Conservation (phyloP, 1,284 basidiomycete species). For the Cutaneotrichosporon cavernicola region DNA sequence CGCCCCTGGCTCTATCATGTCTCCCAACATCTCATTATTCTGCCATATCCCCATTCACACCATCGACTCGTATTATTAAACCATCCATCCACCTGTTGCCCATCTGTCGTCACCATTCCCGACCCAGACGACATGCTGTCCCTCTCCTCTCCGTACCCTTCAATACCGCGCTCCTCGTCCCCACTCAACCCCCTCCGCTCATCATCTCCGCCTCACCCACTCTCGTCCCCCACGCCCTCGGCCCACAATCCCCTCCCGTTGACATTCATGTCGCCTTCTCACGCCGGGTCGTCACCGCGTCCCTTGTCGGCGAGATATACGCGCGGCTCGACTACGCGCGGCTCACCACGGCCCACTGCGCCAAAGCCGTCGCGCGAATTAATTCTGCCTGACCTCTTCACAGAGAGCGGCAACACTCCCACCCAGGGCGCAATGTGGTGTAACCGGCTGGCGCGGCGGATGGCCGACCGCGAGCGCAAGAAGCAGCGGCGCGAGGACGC, state of each 20-base stretch:
- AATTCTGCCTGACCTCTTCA: constrained; percentile 32
- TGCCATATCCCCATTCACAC: not conserved
- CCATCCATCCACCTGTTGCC: not conserved
- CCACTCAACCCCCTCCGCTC: constrained; percentile 42
- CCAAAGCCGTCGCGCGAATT: not conserved
- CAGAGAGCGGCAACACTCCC: constrained; percentile 36
- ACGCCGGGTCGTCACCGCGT: constrained; percentile 11
- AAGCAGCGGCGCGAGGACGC: constrained; percentile 30
- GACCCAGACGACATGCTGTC: constrained; percentile 17
- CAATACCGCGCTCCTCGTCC: constrained; percentile 33
- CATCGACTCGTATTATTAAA: not conserved
- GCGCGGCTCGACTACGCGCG: constrained; percentile 14
- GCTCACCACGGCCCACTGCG: constrained; percentile 9
- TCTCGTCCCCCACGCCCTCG: constrained; percentile 30
- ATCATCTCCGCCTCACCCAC: constrained; percentile 23
- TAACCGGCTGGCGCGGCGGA: constrained; percentile 36
- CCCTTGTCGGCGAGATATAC: constrained; percentile 26
- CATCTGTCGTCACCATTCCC: not conserved
- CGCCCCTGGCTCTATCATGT: not conserved
- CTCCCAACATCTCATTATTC: constrained; percentile 1
- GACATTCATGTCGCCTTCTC: not conserved
- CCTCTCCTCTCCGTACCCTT: constrained; percentile 13
- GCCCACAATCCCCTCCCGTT: constrained; percentile 11
- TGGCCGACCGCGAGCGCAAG: constrained; percentile 39
- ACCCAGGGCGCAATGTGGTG: constrained; percentile 44